Evolutionary conservation across 1,284 basidiomycete genomes (phyloP).

Genomic region (Tilletia walkeri): DNA sequence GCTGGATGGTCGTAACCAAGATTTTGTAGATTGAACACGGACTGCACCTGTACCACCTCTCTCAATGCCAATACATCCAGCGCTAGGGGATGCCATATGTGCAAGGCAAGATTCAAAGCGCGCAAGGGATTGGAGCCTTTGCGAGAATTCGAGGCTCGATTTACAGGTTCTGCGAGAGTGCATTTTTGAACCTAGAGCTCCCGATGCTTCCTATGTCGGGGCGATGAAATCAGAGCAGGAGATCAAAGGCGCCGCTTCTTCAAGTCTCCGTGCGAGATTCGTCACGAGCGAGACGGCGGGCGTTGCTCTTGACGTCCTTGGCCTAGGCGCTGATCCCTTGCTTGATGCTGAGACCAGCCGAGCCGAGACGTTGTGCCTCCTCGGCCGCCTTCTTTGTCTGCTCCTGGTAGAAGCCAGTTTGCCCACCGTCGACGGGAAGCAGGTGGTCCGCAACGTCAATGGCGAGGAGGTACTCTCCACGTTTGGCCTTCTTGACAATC

Average conservation of each 20-base stretch:
- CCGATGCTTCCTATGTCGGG: not conserved
- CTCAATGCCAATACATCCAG: too few relatives aligned
- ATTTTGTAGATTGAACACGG: too few relatives aligned
- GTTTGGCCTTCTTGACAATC: conserved; percentile 58
- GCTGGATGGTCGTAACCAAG: conserved; percentile 32
- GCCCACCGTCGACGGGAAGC: conserved; percentile 55
- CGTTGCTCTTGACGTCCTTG: conserved; percentile 48
- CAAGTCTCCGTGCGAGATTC: conserved; percentile 57
- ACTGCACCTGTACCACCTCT: too few relatives aligned
- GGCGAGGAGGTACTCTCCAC: conserved; percentile 59
- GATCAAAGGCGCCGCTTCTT: conserved; percentile 56
- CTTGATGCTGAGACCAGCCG: conserved; percentile 25
- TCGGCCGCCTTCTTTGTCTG: conserved; percentile 54
- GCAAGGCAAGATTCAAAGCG: too few relatives aligned
- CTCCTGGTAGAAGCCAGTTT: conserved; percentile 51
- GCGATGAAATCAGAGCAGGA: conserved; percentile 16
- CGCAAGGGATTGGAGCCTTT: too few relatives aligned
- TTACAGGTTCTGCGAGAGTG: too few relatives aligned
- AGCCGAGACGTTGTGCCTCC: conserved; percentile 31
- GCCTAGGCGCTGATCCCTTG: conserved; percentile 28
- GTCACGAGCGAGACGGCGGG: conserved; percentile 52
- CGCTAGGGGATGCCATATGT: too few relatives aligned
- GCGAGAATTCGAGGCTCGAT: too few relatives aligned
- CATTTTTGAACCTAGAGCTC: too few relatives aligned
- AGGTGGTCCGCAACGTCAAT: conserved; percentile 59